Evolutionary conservation across 2,329 filamentous ascomycete species (phyloP), one percentile per base, ranked within the genome.

Genomic region (Rutstroemia sp.): DNA sequence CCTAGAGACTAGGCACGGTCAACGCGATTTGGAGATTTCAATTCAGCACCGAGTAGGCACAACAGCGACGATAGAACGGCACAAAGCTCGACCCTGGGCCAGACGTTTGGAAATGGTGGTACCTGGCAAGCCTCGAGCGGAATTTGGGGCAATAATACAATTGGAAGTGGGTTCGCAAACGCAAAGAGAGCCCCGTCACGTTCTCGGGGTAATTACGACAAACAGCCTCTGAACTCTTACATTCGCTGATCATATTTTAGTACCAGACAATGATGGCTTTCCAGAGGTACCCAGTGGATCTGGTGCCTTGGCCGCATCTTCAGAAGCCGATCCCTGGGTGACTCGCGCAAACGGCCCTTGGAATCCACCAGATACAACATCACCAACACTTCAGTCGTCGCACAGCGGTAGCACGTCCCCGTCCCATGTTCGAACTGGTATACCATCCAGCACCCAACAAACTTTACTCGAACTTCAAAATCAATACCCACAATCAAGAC

Each of bases 271-370:
- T 38, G 73, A 76, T 47, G 61, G 68, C 23, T 73, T 73, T 30
- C 64, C 70, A 41, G 78, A 81, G 62, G 77, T 74, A 54, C 82
- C 85, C 65, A 84, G 82, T 3, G 87, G 87, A 49, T 89, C 87
- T 5, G 79, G 83, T 59, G 87, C 86, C 57, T 75, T 91, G 41
- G 77, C 88, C 58, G 78, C 82, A 46, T 81, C 83, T 44, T 88
- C 87, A 9, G 85, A 89, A 65, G 80, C 81, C 17, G 85, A 88
- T 63, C 75, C 77, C 48, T 88, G 85, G 83, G 70, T 65, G 58
- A 72, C 71, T 51, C 74, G 75, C 47, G 72, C 75, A 51, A 76
- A 73, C 60, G 73, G 77, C 39, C 78, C 80, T 16, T 90, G 87
- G 87, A 79, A 78, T 60, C 72, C 73, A 6, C 64, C 75, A 23